Percentiles rank a stretch among this genome's conserved stretches.
phyloP scores from a whole-genome alignment of 106 monocot genomes.

The Dioscorea alata region DNA sequence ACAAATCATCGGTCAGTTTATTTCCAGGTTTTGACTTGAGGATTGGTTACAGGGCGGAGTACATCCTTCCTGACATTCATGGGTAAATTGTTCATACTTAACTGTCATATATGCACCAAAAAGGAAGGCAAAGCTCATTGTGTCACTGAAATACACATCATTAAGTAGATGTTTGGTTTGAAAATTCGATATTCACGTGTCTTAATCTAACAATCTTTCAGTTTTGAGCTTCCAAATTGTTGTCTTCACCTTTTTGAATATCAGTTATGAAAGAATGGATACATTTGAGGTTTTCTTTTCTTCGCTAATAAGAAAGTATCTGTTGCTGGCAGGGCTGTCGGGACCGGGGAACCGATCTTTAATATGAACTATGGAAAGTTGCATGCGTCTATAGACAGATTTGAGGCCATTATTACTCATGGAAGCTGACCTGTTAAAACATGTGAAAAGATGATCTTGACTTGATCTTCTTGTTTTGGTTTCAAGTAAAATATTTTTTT shows the following conservation, averaged over 20 bases:
- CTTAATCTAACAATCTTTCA: no score
- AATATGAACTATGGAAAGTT: conserved; percentile 80
- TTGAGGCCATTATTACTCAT: conserved; percentile 82
- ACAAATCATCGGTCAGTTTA: conserved; percentile 62
- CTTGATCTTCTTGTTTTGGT: no score
- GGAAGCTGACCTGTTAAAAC: conserved; percentile 10
- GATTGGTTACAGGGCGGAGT: conserved; percentile 92
- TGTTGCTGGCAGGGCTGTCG: conserved; percentile 41
- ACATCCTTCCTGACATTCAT: conserved; percentile 87
- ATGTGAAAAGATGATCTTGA: no score
- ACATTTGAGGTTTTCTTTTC: no score
- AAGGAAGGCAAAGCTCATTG: no score
- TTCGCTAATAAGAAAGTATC: background rate
- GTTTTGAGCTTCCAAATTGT: no score
- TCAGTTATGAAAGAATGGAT: background rate
- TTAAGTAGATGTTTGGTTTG: no score
- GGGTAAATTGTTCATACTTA: conserved; percentile 40
- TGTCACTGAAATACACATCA: no score
- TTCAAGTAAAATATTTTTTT: no score
- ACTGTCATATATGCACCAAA: no score
- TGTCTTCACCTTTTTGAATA: background rate
- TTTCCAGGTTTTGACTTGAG: conserved; percentile 88
- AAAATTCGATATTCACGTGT: no score
- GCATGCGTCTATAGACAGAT: conserved; percentile 83
- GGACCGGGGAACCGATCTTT: conserved; percentile 66